Conservation (phyloP, 1,139 yeast genomes). For the Spathaspora sp. region DNA sequence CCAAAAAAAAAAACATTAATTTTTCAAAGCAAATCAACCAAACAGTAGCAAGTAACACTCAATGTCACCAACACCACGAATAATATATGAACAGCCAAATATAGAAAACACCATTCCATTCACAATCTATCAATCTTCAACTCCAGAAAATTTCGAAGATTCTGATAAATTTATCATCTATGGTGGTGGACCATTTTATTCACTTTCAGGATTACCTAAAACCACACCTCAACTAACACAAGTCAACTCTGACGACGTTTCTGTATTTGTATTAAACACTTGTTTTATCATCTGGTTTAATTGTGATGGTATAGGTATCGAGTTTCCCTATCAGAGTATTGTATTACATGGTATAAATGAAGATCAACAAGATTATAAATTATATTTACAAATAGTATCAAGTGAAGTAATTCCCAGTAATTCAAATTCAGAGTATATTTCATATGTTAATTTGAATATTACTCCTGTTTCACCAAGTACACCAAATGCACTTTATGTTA, state of each 20-base stretch:
- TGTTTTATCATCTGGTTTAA: constrained; percentile 38
- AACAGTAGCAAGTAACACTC: no score
- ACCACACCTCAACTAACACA: neutral
- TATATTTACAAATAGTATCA: constrained; percentile 36
- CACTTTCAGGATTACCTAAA: neutral
- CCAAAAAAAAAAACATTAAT: no score
- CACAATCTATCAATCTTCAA: constrained; percentile 33
- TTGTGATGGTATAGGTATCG: constrained; percentile 30
- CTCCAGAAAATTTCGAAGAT: constrained; percentile 41
- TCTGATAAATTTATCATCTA: constrained; percentile 45
- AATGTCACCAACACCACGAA: constrained; percentile 19
- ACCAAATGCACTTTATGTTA: neutral
- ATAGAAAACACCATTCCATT: constrained; percentile 43
- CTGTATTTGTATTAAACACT: constrained; percentile 41
- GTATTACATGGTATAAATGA: constrained; percentile 39
- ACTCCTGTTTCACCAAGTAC: neutral
- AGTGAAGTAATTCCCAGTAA: constrained; percentile 16
- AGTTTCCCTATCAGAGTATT: constrained; percentile 39
- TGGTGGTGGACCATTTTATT: constrained; percentile 34
- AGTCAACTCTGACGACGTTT: constrained; percentile 17
- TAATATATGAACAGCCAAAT: constrained; percentile 37
- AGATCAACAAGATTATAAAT: constrained; percentile 8
- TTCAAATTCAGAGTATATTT: constrained; percentile 15
- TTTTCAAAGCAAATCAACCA: neutral
- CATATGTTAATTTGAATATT: constrained; percentile 22